Evolutionary conservation across 2,329 filamentous ascomycete genomes (phyloP), one percentile per base, ranked within the genome.

Genomic region (Gremmenia infestans): DNA sequence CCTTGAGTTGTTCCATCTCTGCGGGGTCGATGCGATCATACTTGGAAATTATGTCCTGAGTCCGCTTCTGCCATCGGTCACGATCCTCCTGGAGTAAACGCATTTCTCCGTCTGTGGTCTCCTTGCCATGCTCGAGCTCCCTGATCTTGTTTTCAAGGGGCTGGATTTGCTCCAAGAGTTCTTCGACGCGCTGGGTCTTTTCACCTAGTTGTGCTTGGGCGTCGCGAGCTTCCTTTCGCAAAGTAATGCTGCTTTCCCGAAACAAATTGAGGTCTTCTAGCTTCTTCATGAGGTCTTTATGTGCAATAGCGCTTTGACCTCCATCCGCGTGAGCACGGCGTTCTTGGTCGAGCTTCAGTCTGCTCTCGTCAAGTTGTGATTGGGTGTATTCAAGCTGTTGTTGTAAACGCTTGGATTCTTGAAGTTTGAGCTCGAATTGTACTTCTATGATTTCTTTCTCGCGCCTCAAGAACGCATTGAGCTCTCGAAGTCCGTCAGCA

Each of bases 391-490:
- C 88, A 23, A 97, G 81, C 68, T 97, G 91, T 66, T 97, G 91
- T 67, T 93, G 89, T 43, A 97, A 74, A 53, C 94, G 85, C 73
- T 95, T 96, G 53, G 85, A 81, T 72, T 99, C 94, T 65, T 96
- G 90, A 0, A 86, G 80, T 66, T 93, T 92, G 46, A 97, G 79
- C 64, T 97, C 92, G 66, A 91, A 89, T 68, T 97, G 93, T n/a
- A 97, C 90, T 65, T 99, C 93, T 8, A 97, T 81, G 62, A 99
- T 97, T 70, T 97, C 94, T 77, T 97, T 99, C 74, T 99, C 95
- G 43, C 91, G 88, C 47, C 93, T 87, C 59, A 99, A 77, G 71
- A 94, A 99, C 59, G 83, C 88, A 73, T 96, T 95, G 55, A 99
- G 83, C 67, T 97, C 93, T 59, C 94, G 88, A 9, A 96, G 81